phyloP scores from a whole-genome alignment of 208 protist species.

The Tetramitus jugosus region DNA sequence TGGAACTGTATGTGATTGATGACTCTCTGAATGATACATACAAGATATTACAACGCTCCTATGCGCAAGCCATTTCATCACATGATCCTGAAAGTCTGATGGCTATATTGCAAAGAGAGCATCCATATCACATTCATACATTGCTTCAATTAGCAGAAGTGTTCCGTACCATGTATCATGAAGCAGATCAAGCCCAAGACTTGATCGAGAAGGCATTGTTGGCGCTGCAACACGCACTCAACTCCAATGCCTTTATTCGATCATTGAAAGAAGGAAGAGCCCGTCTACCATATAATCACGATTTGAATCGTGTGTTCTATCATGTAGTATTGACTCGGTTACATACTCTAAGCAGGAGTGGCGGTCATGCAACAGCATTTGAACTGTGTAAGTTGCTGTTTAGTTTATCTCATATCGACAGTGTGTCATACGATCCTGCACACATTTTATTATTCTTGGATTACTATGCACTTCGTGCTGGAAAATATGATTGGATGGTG shows the following conservation, averaged over 20 bases:
- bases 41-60: not conserved
- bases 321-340: not conserved
- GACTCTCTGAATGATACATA: not conserved
- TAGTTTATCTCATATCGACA: not conserved
- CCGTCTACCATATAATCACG: not conserved
- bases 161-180: not conserved
- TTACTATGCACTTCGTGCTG: not conserved
- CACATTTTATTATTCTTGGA: constrained; percentile 12
- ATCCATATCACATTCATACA: constrained; percentile 15
- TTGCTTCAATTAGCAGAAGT: constrained; percentile 9
- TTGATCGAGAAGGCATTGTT: not conserved
- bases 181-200: constrained; percentile 11
- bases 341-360: constrained; percentile 1
- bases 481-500: not conserved
- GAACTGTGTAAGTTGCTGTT: not conserved
- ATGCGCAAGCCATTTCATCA: not conserved
- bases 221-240: not conserved
- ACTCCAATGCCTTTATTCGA: not conserved
- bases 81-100: constrained; percentile 3
- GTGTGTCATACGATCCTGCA: not conserved
- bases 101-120: not conserved
- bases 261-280: not conserved
- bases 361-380: not conserved
- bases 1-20: not conserved
- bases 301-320: not conserved